Conservation (phyloP, 306 rosid genomes). For the Quercus variabilis region DNA sequence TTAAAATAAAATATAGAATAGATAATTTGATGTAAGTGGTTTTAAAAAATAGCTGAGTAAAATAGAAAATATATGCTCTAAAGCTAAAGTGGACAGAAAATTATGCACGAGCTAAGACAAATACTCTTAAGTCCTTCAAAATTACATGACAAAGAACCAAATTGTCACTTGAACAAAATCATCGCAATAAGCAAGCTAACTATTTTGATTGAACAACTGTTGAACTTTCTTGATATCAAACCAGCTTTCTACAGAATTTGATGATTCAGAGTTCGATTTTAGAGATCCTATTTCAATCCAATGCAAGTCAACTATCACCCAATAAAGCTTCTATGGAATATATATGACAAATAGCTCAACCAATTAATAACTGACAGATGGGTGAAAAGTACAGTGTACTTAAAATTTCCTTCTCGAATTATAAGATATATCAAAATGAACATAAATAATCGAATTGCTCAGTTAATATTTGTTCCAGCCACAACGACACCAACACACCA, state of each 20-base stretch:
- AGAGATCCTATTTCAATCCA: conserved; percentile 23
- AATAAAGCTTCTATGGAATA: conserved; percentile 10
- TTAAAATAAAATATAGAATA: too few species aligned
- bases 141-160: not conserved
- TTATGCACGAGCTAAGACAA: too few species aligned
- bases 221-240: conserved; percentile 55
- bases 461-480: not conserved
- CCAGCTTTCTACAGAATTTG: conserved; percentile 77
- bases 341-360: conserved; percentile 13
- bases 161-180: conserved; percentile 4
- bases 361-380: too few species aligned
- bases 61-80: too few species aligned
- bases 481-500: not conserved
- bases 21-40: too few species aligned
- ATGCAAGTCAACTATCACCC: conserved; percentile 14
- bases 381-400: not conserved
- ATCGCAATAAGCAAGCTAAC: conserved; percentile 27
- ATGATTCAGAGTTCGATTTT: conserved; percentile 51
- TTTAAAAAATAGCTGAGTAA: too few species aligned
- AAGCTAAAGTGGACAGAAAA: too few species aligned
- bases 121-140: too few species aligned
- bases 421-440: not conserved
- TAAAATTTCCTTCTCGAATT: not conserved
- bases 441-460: not conserved
- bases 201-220: conserved; percentile 43